phyloP scores from a whole-genome alignment of 306 rosid genomes.

The Elaeagnus macrophylla region DNA sequence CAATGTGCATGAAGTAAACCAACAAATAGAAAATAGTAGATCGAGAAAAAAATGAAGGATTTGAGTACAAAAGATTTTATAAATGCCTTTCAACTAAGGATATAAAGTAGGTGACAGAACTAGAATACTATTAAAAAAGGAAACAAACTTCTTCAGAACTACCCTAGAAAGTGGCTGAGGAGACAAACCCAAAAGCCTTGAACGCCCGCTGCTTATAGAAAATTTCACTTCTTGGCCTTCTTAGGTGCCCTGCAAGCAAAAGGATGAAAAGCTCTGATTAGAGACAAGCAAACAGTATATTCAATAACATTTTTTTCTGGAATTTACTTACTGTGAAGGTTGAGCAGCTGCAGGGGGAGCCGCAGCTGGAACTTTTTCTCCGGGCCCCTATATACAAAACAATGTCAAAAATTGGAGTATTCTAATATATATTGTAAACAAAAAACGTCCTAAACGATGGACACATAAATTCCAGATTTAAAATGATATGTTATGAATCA shows the following conservation, averaged over 20 bases:
- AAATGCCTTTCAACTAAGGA: conserved; percentile 30
- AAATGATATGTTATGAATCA: background rate
- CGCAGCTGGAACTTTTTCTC: conserved; percentile 38
- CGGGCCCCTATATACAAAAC: conserved; percentile 56
- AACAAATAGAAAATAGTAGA: background rate
- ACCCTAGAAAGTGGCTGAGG: conserved; percentile 20
- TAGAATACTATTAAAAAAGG: conserved; percentile 23
- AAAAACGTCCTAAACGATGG: too few species aligned
- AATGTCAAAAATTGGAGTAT: background rate
- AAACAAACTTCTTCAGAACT: conserved; percentile 40
- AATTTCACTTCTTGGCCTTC: conserved; percentile 60
- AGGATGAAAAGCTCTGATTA: background rate
- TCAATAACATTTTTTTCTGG: background rate
- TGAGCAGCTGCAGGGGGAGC: conserved; percentile 37
- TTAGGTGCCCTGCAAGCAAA: conserved; percentile 54
- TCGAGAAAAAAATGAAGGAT: conserved; percentile 1
- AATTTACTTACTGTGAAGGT: conserved; percentile 52
- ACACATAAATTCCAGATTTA: background rate
- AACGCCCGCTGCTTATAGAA: conserved; percentile 14
- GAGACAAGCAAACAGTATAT: background rate
- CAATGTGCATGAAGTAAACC: background rate
- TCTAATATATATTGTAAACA: too few species aligned
- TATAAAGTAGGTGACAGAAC: too few species aligned
- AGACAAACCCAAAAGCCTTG: conserved; percentile 10
- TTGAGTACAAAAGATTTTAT: conserved; percentile 17